Evolutionary conservation across 2,329 filamentous ascomycete genomes (phyloP), one percentile per base, ranked within the genome.

Genomic region (Myriosclerotinia scirpicola): DNA sequence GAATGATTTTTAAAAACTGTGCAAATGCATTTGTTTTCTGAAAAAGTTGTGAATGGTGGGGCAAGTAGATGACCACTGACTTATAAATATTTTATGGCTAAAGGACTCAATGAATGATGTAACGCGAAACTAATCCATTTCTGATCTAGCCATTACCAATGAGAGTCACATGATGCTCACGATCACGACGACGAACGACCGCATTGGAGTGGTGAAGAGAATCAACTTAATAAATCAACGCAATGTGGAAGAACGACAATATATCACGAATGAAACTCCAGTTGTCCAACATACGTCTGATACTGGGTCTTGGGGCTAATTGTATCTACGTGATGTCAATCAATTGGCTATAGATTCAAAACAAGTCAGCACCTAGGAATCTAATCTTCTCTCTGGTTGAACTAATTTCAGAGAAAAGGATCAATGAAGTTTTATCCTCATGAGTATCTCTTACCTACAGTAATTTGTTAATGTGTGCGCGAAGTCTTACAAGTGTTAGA

Each of bases 11-110:
- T 34, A 65, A 58, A 48, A 38, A 48, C n/a, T 50, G 42, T 36
- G 42, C n/a, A 65, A 40, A 58, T 42, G 15, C 48, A 63, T 63
- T 54, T 63, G 60, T 42, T 9, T 61, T 50, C 58, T 26, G 14
- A 50, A 40, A 15, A 61, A 52, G 53, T 55, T 55, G 20, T 22
- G 20, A 50, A n/a, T 61, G 44, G 58, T 50, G 58, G 44, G 44
- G 58, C 44, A 52, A 22, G 48, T 22, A 61, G 30, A 4, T 34
- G 5, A 34, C 6, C 4, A 34, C 4, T 34, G 30, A 34, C 4
- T 34, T 5, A 50, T 61, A 60, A 60, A 60, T 60, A 60, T 60
- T 60, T 52, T 22, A 26, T 50, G n/a, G 46, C 22, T 22, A 15
- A 14, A 20, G 34, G 44, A 38, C 50, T 30, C 38, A 50, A 61